These are phyloP conservation scores for Penicillium sp. DNA, from an alignment of 2,329 filamentous ascomycete genomes.

Conservation along the genomic window DNA sequence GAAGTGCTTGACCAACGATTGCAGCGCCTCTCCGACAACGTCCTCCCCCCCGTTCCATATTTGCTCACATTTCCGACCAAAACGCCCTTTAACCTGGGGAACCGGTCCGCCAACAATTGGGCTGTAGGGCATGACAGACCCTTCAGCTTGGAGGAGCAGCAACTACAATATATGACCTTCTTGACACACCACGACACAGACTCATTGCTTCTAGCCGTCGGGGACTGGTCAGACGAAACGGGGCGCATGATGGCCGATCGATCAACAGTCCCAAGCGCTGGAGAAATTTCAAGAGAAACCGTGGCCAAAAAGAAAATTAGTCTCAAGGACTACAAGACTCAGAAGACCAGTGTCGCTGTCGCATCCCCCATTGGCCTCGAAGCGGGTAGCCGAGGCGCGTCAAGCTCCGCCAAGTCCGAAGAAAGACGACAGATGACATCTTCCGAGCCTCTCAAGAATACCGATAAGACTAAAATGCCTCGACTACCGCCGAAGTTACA, in stretches of 20 bases:
- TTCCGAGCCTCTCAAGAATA: conserved; percentile 15
- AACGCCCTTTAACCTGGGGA: conserved; percentile 45
- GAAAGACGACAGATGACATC: conserved; percentile 24
- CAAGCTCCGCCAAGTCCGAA: conserved; percentile 17
- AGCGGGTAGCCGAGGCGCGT: conserved; percentile 15
- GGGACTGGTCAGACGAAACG: conserved; percentile 53
- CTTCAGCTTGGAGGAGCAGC: conserved; percentile 56
- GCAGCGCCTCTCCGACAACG: conserved; percentile 40
- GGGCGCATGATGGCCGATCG: conserved; percentile 47
- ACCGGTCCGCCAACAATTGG: conserved; percentile 47
- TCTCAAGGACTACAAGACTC: conserved; percentile 60
- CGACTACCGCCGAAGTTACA: conserved; percentile 14
- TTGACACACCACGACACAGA: conserved; percentile 57
- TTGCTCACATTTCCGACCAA: conserved; percentile 48
- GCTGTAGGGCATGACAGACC: conserved; percentile 50
- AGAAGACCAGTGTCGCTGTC: conserved; percentile 42
- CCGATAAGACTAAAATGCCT: conserved; percentile 13
- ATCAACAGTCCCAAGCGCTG: conserved; percentile 37
- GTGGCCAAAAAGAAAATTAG: conserved; percentile 61
- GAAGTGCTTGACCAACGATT: conserved; percentile 38
- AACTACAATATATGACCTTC: conserved; percentile 63
- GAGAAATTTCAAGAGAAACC: conserved; percentile 41
- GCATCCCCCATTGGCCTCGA: conserved; percentile 28
- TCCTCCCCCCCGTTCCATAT: conserved; percentile 46
- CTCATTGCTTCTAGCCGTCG: conserved; percentile 51